Evolutionary conservation across 305 asterid species (phyloP).

Genomic region (Plantago rigida): DNA sequence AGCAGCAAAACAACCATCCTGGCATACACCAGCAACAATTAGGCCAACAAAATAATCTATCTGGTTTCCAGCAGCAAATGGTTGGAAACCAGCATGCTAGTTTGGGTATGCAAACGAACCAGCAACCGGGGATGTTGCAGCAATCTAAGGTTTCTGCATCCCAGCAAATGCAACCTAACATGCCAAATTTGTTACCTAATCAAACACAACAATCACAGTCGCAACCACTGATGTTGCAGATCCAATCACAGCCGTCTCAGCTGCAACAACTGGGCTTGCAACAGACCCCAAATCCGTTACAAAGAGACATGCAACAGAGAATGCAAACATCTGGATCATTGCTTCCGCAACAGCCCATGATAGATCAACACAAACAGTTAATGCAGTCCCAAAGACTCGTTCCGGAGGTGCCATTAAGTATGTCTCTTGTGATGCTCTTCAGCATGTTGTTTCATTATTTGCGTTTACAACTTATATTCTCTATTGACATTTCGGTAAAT

Average conservation of each 20-base stretch:
- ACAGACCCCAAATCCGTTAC: slow-evolving; percentile 53
- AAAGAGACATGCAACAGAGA: slow-evolving; percentile 75
- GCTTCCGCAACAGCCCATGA: slow-evolving; percentile 64
- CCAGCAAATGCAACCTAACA: slow-evolving; percentile 72
- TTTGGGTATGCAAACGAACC: slow-evolving; percentile 53
- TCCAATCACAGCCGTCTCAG: slow-evolving; percentile 73
- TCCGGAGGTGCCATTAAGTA: slow-evolving; percentile 54
- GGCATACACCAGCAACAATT: slow-evolving; percentile 45
- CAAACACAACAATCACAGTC: slow-evolving; percentile 70
- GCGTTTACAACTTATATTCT: too few species aligned
- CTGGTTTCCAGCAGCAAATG: slow-evolving; percentile 76
- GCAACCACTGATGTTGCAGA: slow-evolving; percentile 69
- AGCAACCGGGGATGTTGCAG: slow-evolving; percentile 59
- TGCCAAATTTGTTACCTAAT: slow-evolving; percentile 49
- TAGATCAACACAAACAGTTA: slow-evolving; percentile 75
- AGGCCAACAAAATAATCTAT: slow-evolving; percentile 50
- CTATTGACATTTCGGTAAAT: too few species aligned
- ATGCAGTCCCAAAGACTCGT: slow-evolving; percentile 63
- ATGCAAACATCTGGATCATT: slow-evolving; percentile 62
- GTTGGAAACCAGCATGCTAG: slow-evolving; percentile 64
- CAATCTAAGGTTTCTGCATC: slow-evolving; percentile 61
- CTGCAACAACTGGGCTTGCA: slow-evolving; percentile 68
- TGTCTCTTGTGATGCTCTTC: not conserved
- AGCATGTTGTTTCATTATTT: too few species aligned
- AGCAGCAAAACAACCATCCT: slow-evolving; percentile 24